phyloP scores from a whole-genome alignment of 805 yeast genomes.

The Starmerella etchellsii region DNA sequence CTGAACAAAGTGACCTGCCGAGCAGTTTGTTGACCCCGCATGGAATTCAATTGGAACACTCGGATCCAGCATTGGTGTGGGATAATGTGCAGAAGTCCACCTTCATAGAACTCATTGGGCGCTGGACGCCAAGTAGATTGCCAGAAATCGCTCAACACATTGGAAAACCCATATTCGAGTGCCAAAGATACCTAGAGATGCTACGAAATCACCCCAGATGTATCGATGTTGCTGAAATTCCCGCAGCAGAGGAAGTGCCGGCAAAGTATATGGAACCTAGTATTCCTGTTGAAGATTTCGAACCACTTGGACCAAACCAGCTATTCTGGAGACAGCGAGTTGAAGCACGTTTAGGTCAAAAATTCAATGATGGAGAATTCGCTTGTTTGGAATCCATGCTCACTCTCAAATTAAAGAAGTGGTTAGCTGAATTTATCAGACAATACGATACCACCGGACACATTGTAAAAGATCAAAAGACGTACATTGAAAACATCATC shows the following conservation, averaged over 20 bases:
- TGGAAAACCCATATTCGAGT: slow-evolving; percentile 14
- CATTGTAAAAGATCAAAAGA: background rate
- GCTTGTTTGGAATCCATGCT: background rate
- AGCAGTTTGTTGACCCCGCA: background rate
- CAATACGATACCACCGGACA: background rate
- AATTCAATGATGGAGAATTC: background rate
- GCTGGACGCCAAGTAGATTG: slow-evolving; percentile 6
- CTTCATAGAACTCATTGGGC: slow-evolving; percentile 15
- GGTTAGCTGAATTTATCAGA: background rate
- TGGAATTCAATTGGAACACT: background rate
- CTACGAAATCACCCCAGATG: slow-evolving; percentile 1
- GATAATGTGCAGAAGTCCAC: slow-evolving; percentile 13
- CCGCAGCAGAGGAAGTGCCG: slow-evolving; percentile 16
- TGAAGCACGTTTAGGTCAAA: background rate
- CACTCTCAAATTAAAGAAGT: background rate
- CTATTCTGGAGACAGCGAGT: background rate
- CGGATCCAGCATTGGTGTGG: slow-evolving; percentile 7
- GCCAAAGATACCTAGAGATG: slow-evolving; percentile 9
- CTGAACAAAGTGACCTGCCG: background rate
- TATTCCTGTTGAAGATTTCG: no score
- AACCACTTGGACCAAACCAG: no score
- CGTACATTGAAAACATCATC: background rate
- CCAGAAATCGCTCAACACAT: slow-evolving; percentile 12
- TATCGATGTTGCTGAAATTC: slow-evolving; percentile 10
- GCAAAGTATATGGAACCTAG: slow-evolving; percentile 1